These are phyloP conservation scores for Ophiosphaerella narmari DNA, from an alignment of 2,329 filamentous ascomycete genomes.

Conservation along the genomic window DNA sequence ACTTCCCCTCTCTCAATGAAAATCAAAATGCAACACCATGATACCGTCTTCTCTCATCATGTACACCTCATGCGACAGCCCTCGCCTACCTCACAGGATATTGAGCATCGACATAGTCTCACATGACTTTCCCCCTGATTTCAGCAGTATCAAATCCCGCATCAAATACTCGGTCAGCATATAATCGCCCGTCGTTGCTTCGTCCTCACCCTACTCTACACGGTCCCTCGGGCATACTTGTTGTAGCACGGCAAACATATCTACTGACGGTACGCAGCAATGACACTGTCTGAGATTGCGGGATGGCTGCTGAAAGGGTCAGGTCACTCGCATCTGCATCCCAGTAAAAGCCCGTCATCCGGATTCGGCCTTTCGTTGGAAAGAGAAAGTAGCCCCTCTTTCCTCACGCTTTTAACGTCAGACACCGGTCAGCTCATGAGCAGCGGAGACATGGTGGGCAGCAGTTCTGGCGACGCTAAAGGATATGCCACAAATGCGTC, in stretches of 20 bases:
- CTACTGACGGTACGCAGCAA: conserved; percentile 32
- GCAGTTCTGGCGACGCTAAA: conserved; percentile 29
- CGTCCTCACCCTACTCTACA: conserved; percentile 30
- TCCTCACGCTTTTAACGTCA: conserved; percentile 12
- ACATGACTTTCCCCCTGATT: conserved; percentile 45
- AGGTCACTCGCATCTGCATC: conserved; percentile 35
- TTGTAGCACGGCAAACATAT: conserved; percentile 6
- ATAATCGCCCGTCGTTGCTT: conserved; percentile 28
- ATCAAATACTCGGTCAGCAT: conserved; percentile 41
- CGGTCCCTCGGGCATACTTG: conserved; percentile 11
- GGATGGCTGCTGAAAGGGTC: conserved; percentile 42
- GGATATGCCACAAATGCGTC: conserved; percentile 27
- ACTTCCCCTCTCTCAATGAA: conserved; percentile 11
- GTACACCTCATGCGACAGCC: conserved; percentile 32
- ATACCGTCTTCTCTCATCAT: conserved; percentile 8
- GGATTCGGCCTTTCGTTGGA: conserved; percentile 23
- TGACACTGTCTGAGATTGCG: conserved; percentile 36
- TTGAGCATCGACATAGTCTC: conserved; percentile 46
- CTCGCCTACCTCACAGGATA: conserved; percentile 35
- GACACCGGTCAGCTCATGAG: conserved; percentile 12
- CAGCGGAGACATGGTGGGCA: conserved; percentile 34
- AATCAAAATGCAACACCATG: conserved; percentile 3
- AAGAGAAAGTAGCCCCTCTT: conserved; percentile 14
- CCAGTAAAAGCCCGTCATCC: conserved; percentile 22
- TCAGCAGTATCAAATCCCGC: conserved; percentile 40